Percentiles rank a stretch among this genome's conserved stretches.
These are phyloP conservation scores for Penicillium sp. DNA, from an alignment of 2,329 filamentous ascomycete genomes.

Conservation along the genomic window DNA sequence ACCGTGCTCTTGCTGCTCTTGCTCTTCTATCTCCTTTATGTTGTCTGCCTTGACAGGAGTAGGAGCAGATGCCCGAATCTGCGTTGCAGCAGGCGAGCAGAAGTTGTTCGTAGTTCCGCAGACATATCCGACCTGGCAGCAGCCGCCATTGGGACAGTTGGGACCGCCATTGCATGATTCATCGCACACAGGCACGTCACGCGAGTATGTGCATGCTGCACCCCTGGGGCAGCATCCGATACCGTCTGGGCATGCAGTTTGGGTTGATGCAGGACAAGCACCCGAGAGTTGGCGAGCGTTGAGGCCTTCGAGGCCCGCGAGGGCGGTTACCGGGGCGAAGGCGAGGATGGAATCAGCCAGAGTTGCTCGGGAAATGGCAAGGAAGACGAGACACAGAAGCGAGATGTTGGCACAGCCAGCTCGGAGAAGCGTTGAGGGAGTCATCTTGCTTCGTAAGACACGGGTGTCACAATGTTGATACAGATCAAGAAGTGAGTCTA, in stretches of 20 bases:
- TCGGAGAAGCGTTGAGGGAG: neutral
- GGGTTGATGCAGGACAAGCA: conserved; percentile 10
- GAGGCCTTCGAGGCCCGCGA: neutral
- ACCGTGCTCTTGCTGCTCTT: neutral
- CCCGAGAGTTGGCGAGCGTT: conserved; percentile 1
- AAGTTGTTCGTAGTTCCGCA: conserved; percentile 11
- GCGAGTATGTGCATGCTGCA: conserved; percentile 13
- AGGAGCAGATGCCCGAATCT: neutral
- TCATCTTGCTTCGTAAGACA: neutral
- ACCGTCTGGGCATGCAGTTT: conserved; percentile 10
- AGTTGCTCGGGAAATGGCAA: neutral
- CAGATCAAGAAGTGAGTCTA: neutral
- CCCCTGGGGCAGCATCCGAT: conserved; percentile 13
- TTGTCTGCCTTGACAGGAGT: neutral
- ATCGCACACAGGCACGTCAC: conserved; percentile 8
- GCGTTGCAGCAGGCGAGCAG: conserved; percentile 9
- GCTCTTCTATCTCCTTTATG: neutral
- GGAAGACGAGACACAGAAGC: neutral
- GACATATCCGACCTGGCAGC: conserved; percentile 13
- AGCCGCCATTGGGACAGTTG: conserved; percentile 11
- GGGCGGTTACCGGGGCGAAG: conserved; percentile 10
- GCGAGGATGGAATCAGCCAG: conserved; percentile 7
- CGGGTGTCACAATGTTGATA: neutral
- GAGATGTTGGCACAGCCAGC: neutral
- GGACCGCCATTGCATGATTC: conserved; percentile 11